Conservation (phyloP, 2,329 filamentous ascomycete genomes). For the Pseudogymnoascus sp. region DNA sequence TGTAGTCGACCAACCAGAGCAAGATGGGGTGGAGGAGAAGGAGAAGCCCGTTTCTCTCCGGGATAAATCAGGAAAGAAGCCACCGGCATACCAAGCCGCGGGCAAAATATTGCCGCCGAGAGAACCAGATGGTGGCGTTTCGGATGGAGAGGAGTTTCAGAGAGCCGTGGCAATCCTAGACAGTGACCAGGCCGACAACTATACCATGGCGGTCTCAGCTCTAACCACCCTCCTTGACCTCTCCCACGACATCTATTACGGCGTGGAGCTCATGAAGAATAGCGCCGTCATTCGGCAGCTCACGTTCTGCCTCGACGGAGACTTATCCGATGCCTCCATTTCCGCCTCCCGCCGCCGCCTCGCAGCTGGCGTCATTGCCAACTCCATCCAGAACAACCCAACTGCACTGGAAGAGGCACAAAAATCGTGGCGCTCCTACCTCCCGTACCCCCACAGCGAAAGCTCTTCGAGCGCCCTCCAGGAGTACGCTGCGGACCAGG, state of each 20-base stretch:
- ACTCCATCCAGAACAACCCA: constrained; percentile 56
- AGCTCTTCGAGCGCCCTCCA: neutral
- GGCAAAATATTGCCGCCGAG: constrained; percentile 48
- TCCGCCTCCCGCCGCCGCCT: constrained; percentile 30
- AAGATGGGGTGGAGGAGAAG: constrained; percentile 20
- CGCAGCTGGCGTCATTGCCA: constrained; percentile 49
- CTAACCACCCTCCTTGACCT: constrained; percentile 53
- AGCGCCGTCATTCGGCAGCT: constrained; percentile 43
- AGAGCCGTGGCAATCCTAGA: constrained; percentile 43
- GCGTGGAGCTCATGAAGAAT: constrained; percentile 52
- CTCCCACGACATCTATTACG: constrained; percentile 63
- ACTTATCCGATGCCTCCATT: neutral
- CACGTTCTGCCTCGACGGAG: constrained; percentile 43
- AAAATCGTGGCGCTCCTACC: constrained; percentile 34
- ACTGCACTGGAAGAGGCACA: constrained; percentile 46
- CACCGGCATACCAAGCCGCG: constrained; percentile 48
- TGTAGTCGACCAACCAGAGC: constrained; percentile 39
- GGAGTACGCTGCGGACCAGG: constrained; percentile 2
- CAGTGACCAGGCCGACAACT: constrained; percentile 27
- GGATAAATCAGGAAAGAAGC: constrained; percentile 36
- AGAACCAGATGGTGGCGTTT: constrained; percentile 27
- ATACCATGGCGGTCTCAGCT: constrained; percentile 15
- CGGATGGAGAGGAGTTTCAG: constrained; percentile 38
- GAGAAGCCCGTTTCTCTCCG: constrained; percentile 17
- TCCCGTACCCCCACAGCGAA: constrained; percentile 20